phyloP scores from a whole-genome alignment of 2,329 filamentous ascomycete genomes.

The Verticillium nubilum region DNA sequence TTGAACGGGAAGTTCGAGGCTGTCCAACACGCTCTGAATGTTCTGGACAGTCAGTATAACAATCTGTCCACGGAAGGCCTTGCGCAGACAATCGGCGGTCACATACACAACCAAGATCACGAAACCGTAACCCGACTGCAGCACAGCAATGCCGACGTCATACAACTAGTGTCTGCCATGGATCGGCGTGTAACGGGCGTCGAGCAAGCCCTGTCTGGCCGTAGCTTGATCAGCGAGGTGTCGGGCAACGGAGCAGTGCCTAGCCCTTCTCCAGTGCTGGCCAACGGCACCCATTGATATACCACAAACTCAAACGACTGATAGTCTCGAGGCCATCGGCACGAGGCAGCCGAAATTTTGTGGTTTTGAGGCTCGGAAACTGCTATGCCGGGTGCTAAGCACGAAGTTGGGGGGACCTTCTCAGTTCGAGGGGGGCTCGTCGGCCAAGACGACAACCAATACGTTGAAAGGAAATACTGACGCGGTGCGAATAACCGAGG shows the following conservation, averaged over 20 bases:
- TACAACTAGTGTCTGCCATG: background rate
- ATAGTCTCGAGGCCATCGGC: background rate
- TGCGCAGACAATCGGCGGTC: constrained; percentile 31
- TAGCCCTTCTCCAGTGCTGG: background rate
- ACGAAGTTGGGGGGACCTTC: too few species aligned
- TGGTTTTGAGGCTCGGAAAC: too few species aligned
- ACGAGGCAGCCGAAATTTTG: background rate
- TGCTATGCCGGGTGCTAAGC: too few species aligned
- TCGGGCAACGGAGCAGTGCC: constrained; percentile 5
- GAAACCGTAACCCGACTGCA: background rate
- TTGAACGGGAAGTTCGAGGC: constrained; percentile 16
- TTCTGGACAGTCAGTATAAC: constrained; percentile 41
- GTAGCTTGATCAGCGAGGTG: background rate
- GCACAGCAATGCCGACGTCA: background rate
- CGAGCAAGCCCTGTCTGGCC: background rate
- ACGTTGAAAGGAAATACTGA: too few species aligned
- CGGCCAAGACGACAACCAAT: too few species aligned
- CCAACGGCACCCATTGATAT: constrained; percentile 6
- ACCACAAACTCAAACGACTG: background rate
- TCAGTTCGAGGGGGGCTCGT: too few species aligned
- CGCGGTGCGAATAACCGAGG: too few species aligned
- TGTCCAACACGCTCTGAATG: constrained; percentile 28
- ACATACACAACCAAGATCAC: constrained; percentile 18
- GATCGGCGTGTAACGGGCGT: background rate
- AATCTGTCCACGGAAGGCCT: constrained; percentile 40